Evolutionary conservation across 192 early-diverging fungal genomes (phyloP).

Genomic region (Backusella australiensis): DNA sequence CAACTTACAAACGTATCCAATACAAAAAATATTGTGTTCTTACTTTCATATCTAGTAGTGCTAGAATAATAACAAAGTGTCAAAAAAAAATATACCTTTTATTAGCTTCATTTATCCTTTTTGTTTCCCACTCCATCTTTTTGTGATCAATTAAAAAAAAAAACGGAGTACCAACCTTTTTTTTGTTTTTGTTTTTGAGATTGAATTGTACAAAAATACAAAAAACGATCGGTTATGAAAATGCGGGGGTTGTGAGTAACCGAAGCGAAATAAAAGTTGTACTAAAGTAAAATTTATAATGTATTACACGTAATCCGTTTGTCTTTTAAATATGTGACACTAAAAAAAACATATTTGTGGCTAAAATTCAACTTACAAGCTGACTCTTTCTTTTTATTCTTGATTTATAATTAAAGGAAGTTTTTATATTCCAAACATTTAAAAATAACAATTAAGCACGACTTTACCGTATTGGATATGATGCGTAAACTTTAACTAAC

Average conservation of each 20-base stretch:
- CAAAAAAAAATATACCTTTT: not conserved
- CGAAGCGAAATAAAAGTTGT: not conserved
- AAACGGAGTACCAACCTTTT: not conserved
- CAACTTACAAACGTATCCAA: no score
- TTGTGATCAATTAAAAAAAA: not conserved
- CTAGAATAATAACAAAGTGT: not conserved
- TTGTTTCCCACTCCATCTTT: conserved; percentile 2
- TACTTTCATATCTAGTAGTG: no score
- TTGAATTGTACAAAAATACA: not conserved
- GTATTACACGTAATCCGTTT: not conserved
- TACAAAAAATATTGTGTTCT: no score
- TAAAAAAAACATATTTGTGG: not conserved
- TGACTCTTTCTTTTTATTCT: not conserved
- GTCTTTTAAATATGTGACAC: not conserved
- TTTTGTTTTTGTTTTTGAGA: not conserved
- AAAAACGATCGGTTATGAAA: conserved; percentile 2
- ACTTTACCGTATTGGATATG: not conserved
- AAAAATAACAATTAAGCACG: not conserved
- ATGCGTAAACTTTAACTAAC: not conserved
- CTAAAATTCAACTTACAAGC: not conserved
- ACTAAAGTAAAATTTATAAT: not conserved
- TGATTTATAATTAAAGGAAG: not conserved
- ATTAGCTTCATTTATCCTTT: not conserved
- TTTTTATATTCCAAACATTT: not conserved
- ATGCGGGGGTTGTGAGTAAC: not conserved